phyloP scores from a whole-genome alignment of 2,329 filamentous ascomycete species.

The Fusarium domesticum region DNA sequence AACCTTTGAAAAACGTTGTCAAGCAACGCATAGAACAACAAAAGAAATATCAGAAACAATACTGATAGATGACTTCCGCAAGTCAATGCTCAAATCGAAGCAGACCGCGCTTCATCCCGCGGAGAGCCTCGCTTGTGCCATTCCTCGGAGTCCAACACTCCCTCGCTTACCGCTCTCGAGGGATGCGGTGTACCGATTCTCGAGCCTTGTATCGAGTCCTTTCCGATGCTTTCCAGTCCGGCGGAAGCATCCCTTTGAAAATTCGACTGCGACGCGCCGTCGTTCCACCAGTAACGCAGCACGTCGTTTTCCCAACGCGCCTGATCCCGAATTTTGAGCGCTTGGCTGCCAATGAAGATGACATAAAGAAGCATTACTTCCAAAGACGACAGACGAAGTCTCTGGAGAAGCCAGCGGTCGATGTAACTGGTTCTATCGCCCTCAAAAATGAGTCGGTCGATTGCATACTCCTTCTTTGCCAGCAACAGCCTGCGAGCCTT shows the following conservation, averaged over 20 bases:
- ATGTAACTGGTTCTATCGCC: conserved; percentile 46
- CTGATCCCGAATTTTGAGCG: conserved; percentile 34
- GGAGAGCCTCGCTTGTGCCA: conserved; percentile 7
- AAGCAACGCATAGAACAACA: not conserved
- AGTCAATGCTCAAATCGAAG: conserved; percentile 4
- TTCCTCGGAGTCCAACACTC: conserved; percentile 5
- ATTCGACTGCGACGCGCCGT: conserved; percentile 17
- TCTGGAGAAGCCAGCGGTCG: conserved; percentile 51
- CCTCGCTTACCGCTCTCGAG: conserved; percentile 32
- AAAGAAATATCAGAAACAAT: not conserved
- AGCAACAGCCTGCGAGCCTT: conserved; percentile 37
- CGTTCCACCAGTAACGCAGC: conserved; percentile 38
- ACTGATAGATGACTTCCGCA: not conserved
- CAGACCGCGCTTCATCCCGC: conserved; percentile 14
- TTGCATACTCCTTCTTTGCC: conserved; percentile 48
- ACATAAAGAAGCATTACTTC: conserved; percentile 44
- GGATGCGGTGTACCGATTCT: conserved; percentile 25
- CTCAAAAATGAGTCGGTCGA: conserved; percentile 42
- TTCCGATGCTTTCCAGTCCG: conserved; percentile 19
- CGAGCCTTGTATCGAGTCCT: conserved; percentile 25
- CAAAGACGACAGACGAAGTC: conserved; percentile 45
- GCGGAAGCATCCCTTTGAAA: conserved; percentile 9
- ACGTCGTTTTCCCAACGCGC: conserved; percentile 39
- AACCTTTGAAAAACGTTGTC: not conserved
- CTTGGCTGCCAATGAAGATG: conserved; percentile 28